Base-by-base conservation (phyloP, 768 basidiomycete species). In the Trametes elegans region DNA sequence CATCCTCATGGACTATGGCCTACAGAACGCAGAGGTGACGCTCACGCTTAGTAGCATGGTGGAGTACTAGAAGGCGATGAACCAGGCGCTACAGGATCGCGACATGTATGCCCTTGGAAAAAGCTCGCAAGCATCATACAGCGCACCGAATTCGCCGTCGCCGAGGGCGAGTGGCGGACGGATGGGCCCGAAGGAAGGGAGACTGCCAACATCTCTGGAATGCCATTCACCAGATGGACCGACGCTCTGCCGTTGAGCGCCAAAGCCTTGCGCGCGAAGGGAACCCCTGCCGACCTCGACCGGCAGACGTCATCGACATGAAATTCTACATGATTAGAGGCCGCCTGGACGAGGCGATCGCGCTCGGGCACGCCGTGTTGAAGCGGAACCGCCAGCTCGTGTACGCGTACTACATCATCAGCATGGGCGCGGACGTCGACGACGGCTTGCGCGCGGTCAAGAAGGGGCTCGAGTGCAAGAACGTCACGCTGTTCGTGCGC, bases 231-330 rank as follows among this genome's bases (percentile, higher is more conserved):
- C 38, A 36, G 76, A 79, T 86, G 77, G 76, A 60, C 69, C 8
- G 83, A 85, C 54, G 71, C 82, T 0, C 68, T 86, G 5, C 82
- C 84, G 1, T 68, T 72, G n/a, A 81, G 82, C 59, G 82, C 82
- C 13, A 73, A 73, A 29, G 82, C 60, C 8, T 18, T 61, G 18
- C 77, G 82, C 7, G 70, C 65, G 34, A 71, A 69, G 51, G 73
- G 71, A 8, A 68, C 66, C n/a, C 62, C 72, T 0, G 61, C 60
- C 8, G 78, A 84, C 45, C 66, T 49, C 16, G 81, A 85, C 62
- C 72, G 3, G 85, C 85, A 0, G 83, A 85, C 61, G 79, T 87
- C 49, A 62, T 86, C 14, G 83, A 86, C 27, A 78, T 85, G 69
- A 85, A 87, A 60, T 79, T 66, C 61, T 58, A 65, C 44, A 77